Conservation (phyloP, 305 asterid genomes). For the Fraxinus floribunda region DNA sequence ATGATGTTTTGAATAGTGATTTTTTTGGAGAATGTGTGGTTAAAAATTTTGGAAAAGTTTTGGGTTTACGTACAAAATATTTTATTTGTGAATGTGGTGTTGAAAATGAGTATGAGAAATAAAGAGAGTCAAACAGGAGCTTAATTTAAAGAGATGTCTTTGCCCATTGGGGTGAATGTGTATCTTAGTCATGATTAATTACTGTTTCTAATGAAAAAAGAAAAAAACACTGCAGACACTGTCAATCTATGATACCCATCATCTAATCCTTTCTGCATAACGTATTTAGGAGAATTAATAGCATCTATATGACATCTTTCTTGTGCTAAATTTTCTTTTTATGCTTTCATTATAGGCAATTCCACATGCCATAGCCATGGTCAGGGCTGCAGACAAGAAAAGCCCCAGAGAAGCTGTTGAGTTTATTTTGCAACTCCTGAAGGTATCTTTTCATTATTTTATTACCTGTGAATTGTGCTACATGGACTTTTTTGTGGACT, state of each 20-base stretch:
- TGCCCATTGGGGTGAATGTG: not conserved
- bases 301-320: constrained; percentile 10
- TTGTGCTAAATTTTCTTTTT: constrained; percentile 22
- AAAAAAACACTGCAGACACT: not conserved
- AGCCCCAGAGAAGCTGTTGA: constrained; percentile 99
- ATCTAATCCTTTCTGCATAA: not conserved
- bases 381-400: constrained; percentile 78
- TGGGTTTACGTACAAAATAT: not conserved
- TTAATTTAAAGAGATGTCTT: not conserved
- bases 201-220: not conserved
- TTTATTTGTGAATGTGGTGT: not conserved
- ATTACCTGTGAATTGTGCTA: constrained; percentile 5
- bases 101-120: not conserved
- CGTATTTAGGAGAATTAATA: not conserved
- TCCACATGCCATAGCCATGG: constrained; percentile 91
- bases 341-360: constrained; percentile 60
- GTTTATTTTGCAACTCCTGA: constrained; percentile 90
- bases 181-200: not conserved
- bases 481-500: constrained; percentile 8
- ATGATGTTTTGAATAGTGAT: not conserved
- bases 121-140: not conserved
- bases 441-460: constrained; percentile 49
- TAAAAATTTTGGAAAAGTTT: not conserved
- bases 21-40: not conserved
- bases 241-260: not conserved